phyloP scores from a whole-genome alignment of 805 yeast species.

The Lipomyces yamanashiensis region DNA sequence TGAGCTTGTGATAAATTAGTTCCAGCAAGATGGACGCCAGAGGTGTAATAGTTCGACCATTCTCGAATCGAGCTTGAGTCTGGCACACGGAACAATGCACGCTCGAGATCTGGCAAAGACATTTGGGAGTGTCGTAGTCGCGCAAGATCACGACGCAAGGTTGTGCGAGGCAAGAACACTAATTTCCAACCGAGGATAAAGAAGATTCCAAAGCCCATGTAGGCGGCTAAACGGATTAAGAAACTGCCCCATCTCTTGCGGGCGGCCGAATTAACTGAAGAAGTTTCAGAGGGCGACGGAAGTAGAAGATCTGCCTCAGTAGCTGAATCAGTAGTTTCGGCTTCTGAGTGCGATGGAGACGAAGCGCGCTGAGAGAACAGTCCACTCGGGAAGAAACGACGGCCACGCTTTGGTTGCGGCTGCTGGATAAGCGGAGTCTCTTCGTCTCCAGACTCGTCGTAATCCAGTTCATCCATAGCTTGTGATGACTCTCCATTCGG shows the following conservation, averaged over 20 bases:
- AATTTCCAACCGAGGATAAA: conserved; percentile 63
- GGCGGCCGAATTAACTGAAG: conserved; percentile 7
- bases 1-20: conserved; percentile 49
- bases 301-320: conserved; percentile 33
- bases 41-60: conserved; percentile 53
- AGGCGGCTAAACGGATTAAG: conserved; percentile 50
- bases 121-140: conserved; percentile 69
- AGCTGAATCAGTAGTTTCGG: conserved; percentile 20
- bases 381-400: conserved; percentile 18
- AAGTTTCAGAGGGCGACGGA: conserved; percentile 37
- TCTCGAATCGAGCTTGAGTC: conserved; percentile 49
- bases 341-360: conserved; percentile 5
- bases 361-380: conserved; percentile 14
- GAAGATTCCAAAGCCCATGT: conserved; percentile 54
- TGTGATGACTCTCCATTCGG: background rate
- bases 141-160: conserved; percentile 78
- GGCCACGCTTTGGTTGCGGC: conserved; percentile 26
- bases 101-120: conserved; percentile 70
- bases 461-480: conserved; percentile 31
- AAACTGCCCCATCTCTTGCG: conserved; percentile 36
- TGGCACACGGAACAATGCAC: conserved; percentile 57
- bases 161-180: conserved; percentile 82
- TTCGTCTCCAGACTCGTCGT: conserved; percentile 33
- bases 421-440: conserved; percentile 22
- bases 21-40: conserved; percentile 47